A percentile compares a stretch with the other conserved stretches of the same genome.
Evolutionary conservation across 345 rosid genomes (phyloP).

Genomic region (Camelina laxa): DNA sequence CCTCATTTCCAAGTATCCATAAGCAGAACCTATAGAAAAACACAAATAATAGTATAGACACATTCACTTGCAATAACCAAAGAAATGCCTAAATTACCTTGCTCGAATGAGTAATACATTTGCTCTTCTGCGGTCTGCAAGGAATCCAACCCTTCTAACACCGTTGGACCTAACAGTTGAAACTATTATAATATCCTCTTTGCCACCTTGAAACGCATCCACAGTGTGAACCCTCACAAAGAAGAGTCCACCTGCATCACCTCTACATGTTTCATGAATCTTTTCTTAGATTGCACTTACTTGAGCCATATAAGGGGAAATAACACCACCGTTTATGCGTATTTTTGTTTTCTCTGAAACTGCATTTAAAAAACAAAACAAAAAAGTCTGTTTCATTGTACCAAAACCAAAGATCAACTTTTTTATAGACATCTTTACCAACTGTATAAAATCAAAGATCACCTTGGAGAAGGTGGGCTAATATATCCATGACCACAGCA

Average conservation of each 20-base stretch:
- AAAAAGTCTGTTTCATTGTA: neutral
- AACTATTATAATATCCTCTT: constrained; percentile 54
- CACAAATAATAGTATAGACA: neutral
- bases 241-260: constrained; percentile 36
- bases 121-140: constrained; percentile 39
- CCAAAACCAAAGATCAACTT: neutral
- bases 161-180: constrained; percentile 54
- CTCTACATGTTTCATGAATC: constrained; percentile 37
- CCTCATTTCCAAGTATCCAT: constrained; percentile 56
- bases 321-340: constrained; percentile 47
- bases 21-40: constrained; percentile 45
- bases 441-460: neutral
- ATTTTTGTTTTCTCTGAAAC: constrained; percentile 27
- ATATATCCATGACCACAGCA: constrained; percentile 41
- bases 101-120: constrained; percentile 52
- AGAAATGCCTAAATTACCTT: constrained; percentile 35
- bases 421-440: neutral
- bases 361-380: constrained; percentile 23
- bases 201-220: constrained; percentile 62
- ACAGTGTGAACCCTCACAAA: constrained; percentile 45
- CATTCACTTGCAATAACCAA: neutral
- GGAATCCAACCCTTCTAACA: constrained; percentile 47
- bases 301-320: constrained; percentile 58
- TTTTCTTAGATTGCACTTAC: constrained; percentile 50
- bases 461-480: constrained; percentile 50